Conservation (phyloP, 345 rosid species). For the Populus pruinosa region DNA sequence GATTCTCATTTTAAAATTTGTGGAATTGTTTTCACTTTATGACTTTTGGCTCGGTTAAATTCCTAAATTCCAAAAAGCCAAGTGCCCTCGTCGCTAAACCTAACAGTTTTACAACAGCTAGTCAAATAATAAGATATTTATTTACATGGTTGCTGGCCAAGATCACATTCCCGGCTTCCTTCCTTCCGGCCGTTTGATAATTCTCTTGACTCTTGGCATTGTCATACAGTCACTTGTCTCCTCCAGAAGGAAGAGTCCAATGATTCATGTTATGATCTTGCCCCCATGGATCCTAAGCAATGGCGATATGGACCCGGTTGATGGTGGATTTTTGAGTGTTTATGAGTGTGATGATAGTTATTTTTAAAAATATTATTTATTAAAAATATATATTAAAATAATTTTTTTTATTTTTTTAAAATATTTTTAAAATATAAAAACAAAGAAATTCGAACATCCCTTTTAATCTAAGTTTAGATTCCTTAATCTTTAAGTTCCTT, state of each 20-base stretch:
- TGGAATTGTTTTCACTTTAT: background rate
- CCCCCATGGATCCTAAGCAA: background rate
- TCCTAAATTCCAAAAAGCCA: background rate
- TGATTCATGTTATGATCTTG: background rate
- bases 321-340: background rate
- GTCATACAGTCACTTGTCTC: background rate
- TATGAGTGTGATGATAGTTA: accelerated
- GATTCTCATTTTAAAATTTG: background rate
- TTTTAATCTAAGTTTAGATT: background rate
- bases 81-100: background rate
- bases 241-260: background rate
- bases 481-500: background rate
- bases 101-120: background rate
- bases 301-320: too few species aligned
- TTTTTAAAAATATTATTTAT: too few species aligned
- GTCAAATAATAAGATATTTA: background rate
- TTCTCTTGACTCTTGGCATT: background rate
- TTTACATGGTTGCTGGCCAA: too few species aligned
- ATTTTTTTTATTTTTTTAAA: too few species aligned
- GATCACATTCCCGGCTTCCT: background rate
- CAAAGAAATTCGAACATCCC: too few species aligned
- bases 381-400: too few species aligned
- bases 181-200: background rate
- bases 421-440: too few species aligned
- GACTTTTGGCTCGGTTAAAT: background rate